Evolutionary conservation across 306 rosid species (phyloP).

Genomic region (Delonix regia): DNA sequence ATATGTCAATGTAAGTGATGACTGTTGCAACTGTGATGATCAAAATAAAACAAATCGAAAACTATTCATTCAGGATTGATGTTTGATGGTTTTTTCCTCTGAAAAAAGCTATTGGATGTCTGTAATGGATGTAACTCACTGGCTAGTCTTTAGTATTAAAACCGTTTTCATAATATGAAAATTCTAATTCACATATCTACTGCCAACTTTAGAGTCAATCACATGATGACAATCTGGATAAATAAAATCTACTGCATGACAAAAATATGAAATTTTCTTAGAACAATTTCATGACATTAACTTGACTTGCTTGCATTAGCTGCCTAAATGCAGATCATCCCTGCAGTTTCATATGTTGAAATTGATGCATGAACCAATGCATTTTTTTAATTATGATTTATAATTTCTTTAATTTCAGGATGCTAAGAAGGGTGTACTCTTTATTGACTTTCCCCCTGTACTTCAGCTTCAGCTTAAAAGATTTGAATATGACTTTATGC

Average conservation of each 20-base stretch:
- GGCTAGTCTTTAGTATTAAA: neutral
- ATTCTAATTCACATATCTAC: neutral
- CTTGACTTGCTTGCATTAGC: slow-evolving; percentile 17
- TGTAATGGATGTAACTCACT: neutral
- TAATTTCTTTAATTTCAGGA: slow-evolving; percentile 77
- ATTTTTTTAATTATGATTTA: neutral
- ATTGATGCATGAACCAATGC: slow-evolving; percentile 16
- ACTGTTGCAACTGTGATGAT: neutral
- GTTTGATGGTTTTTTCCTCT: neutral
- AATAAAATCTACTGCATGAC: neutral
- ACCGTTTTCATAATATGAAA: neutral
- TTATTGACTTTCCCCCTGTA: slow-evolving; percentile 96
- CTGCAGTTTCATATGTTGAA: neutral
- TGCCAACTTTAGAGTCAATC: neutral
- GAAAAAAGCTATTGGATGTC: slow-evolving; percentile 16
- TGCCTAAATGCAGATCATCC: slow-evolving; percentile 18
- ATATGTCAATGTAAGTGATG: neutral
- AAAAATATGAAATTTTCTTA: neutral
- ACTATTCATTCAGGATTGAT: neutral
- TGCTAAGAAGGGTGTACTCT: slow-evolving; percentile 95
- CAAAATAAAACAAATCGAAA: neutral
- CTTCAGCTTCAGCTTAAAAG: slow-evolving; percentile 98
- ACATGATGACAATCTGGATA: neutral
- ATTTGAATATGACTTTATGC: slow-evolving; percentile 95
- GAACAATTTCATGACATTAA: neutral